These are phyloP conservation scores for Neolentinus lepideus DNA, from an alignment of 1,284 basidiomycete genomes.

Conservation along the genomic window DNA sequence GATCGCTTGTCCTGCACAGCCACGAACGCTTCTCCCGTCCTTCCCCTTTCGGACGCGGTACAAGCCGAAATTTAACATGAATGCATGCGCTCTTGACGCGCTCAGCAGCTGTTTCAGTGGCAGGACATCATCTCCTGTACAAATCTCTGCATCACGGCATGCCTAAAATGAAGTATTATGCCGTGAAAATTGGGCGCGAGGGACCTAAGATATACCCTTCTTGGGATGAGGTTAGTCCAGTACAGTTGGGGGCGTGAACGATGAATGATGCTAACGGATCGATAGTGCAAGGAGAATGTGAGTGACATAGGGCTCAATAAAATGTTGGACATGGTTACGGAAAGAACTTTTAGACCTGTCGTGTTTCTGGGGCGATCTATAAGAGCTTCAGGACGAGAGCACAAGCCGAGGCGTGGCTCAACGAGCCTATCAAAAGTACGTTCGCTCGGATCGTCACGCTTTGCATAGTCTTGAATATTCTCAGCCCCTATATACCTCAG, in stretches of 20 bases:
- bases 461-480: no score
- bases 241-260: background rate
- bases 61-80: no score
- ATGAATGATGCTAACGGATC: background rate
- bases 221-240: constrained; percentile 44
- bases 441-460: no score
- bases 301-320: constrained; percentile 6
- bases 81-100: no score
- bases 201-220: constrained; percentile 44
- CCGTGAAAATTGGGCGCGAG: constrained; percentile 44
- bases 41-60: background rate
- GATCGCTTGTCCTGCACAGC: background rate
- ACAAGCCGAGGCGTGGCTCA: constrained; percentile 41
- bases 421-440: background rate
- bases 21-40: background rate
- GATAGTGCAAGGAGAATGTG: constrained; percentile 34
- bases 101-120: no score
- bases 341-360: constrained; percentile 28
- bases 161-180: constrained; percentile 39
- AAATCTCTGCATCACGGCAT: background rate
- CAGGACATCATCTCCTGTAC: background rate
- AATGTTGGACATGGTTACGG: background rate
- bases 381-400: constrained; percentile 37
- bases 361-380: constrained; percentile 38
- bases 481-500: no score